Percentiles rank a stretch among this genome's conserved stretches.
Evolutionary conservation across 306 rosid genomes (phyloP).

Genomic region (Casuarina glauca): DNA sequence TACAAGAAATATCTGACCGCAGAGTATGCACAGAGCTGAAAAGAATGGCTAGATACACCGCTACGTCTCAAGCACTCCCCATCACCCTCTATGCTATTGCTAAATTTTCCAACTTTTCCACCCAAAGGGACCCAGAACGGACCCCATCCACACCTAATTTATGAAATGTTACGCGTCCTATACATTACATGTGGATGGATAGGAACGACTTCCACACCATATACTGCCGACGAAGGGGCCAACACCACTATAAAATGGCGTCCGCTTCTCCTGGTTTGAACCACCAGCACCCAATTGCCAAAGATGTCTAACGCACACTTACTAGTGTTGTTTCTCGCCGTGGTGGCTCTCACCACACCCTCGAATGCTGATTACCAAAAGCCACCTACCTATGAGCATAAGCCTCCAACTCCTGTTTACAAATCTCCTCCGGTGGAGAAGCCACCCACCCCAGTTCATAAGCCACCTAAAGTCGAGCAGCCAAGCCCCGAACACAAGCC

Average conservation of each 20-base stretch:
- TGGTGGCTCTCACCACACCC: neutral
- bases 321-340: neutral
- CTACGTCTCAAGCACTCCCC: no score
- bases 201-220: neutral
- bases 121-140: neutral
- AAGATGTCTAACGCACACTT: neutral
- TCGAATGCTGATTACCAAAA: neutral
- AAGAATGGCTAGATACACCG: neutral
- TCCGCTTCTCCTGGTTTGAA: neutral
- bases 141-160: neutral
- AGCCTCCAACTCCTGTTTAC: neutral
- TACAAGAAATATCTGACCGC: no score
- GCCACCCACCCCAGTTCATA: neutral
- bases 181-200: neutral
- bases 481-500: no score
- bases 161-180: neutral
- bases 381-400: neutral
- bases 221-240: neutral
- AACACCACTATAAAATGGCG: neutral
- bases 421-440: no score
- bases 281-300: neutral
- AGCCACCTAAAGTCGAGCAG: neutral
- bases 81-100: no score
- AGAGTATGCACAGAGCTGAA: no score
- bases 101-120: neutral